These are phyloP conservation scores for Sonneratia caseolaris DNA, from an alignment of 345 rosid species.

Conservation along the genomic window DNA sequence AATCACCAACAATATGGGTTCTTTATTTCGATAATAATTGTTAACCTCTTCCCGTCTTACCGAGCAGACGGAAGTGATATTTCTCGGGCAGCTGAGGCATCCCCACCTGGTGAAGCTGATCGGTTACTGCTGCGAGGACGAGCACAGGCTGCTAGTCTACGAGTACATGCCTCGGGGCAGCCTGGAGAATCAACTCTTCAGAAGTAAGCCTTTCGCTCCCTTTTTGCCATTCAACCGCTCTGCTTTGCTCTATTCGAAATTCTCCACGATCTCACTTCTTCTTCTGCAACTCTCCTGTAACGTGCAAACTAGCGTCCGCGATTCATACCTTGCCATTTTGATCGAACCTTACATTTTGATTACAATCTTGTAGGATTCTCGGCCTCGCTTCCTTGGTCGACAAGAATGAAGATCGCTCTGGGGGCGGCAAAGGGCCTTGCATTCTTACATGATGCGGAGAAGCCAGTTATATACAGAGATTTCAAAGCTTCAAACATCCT, in stretches of 20 bases:
- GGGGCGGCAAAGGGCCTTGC: slow-evolving; percentile 89
- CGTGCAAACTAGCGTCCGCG: not conserved
- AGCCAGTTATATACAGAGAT: slow-evolving; percentile 81
- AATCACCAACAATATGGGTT: not conserved
- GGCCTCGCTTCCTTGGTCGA: slow-evolving; percentile 71
- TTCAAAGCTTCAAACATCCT: slow-evolving; percentile 86
- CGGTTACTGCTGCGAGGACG: slow-evolving; percentile 89
- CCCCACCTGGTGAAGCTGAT: slow-evolving; percentile 74
- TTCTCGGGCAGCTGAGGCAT: slow-evolving; percentile 71
- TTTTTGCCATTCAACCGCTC: too few relatives aligned
- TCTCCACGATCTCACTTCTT: not conserved
- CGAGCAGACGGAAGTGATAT: slow-evolving; percentile 69
- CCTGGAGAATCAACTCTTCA: slow-evolving; percentile 76
- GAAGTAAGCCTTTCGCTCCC: slow-evolving; percentile 35
- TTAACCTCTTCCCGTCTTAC: not conserved
- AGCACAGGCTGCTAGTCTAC: slow-evolving; percentile 69
- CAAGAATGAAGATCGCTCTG: slow-evolving; percentile 80
- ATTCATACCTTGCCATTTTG: not conserved
- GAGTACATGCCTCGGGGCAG: slow-evolving; percentile 96
- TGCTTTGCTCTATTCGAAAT: too few relatives aligned
- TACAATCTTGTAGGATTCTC: slow-evolving; percentile 43
- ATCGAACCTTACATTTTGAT: not conserved
- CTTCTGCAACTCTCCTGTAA: not conserved
- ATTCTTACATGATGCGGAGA: slow-evolving; percentile 67
- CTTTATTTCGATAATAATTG: not conserved